These are phyloP conservation scores for Amanita jacksonii DNA, from an alignment of 768 basidiomycete genomes.

Conservation along the genomic window DNA sequence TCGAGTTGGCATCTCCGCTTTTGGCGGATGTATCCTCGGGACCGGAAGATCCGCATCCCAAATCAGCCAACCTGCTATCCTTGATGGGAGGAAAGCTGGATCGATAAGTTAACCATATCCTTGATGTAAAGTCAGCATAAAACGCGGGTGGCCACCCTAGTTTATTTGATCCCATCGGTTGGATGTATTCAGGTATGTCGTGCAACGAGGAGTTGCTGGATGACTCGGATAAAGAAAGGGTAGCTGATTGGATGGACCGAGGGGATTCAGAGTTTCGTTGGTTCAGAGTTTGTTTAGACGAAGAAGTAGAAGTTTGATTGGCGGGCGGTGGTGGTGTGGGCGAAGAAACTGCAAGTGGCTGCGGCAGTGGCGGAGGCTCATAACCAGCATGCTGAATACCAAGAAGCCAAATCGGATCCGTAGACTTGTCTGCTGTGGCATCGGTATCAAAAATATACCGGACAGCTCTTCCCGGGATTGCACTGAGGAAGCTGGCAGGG, in stretches of 20 bases:
- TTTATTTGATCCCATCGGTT: constrained; percentile 15
- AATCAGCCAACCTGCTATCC: constrained; percentile 38
- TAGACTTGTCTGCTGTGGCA: constrained; percentile 71
- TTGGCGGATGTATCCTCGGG: background rate
- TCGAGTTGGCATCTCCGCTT: background rate
- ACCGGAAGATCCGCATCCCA: constrained; percentile 15
- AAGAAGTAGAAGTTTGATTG: background rate
- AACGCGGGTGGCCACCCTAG: constrained; percentile 75
- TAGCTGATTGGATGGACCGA: constrained; percentile 35
- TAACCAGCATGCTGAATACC: constrained; percentile 77
- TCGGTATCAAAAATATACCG: constrained; percentile 89
- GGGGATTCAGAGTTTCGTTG: constrained; percentile 25
- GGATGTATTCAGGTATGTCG: background rate
- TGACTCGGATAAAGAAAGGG: constrained; percentile 18
- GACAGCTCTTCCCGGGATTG: constrained; percentile 74
- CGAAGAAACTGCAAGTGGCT: background rate
- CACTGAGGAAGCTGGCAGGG: constrained; percentile 45
- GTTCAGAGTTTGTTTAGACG: background rate
- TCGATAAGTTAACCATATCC: constrained; percentile 90
- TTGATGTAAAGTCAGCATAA: constrained; percentile 81
- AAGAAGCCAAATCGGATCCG: constrained; percentile 83
- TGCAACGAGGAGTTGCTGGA: constrained; percentile 10
- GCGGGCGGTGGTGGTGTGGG: constrained; percentile 8
- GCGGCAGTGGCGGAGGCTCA: constrained; percentile 28
- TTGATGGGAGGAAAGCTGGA: constrained; percentile 78